Evolutionary conservation across 352 stramenopile genomes (phyloP), one percentile per base, ranked within the genome.

Genomic region (Phytophthora ohioensis): DNA sequence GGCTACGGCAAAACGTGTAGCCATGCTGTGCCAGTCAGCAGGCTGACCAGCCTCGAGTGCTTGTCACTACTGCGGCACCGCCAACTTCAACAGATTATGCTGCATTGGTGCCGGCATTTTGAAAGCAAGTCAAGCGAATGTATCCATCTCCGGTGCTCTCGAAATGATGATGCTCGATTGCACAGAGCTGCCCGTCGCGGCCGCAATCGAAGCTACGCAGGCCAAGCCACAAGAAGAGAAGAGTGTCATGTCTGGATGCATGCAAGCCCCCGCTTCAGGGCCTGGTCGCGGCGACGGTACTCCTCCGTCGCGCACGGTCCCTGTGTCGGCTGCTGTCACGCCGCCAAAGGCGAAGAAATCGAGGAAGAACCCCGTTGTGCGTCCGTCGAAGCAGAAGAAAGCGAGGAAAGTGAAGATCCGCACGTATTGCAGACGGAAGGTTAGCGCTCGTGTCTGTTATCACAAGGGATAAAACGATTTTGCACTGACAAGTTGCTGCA

Each of bases 401-500:
- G 13, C 48, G 35, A 73, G 48, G 49, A 64, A 64, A 46, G 53
- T 41, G 30, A 69, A 70, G 42, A 60, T 57, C 52, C 69, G 64
- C 45, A 70, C 69, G n/a, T 77, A 77, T 17, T 57, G 27, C 46
- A 67, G 57, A 21, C 52, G 64, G 56, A 77, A 77, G 47, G 69
- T 77, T 36, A 8, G n/a, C 38, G 15, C 21, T 55, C 30, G 3
- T 1, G 31, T 21, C 5, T 21, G 41, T 47, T 17, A 15, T 30
- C 13, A 11, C 35, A 2, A 39, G 35, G 7, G 2, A 11, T 7
- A 5, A 39, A 39, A 32, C 38, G 13, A 4, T 27, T 54, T 15
- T 35, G 4, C 47, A 2, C 12, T 27, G 11, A 54, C 47, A 47
- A 4, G 6, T 47, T 15, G 36, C 31, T 48, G 4, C 55, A 78